Evolutionary conservation across 163 green algal genomes (phyloP).

Genomic region (Chlamydomonas reinhardtii): DNA sequence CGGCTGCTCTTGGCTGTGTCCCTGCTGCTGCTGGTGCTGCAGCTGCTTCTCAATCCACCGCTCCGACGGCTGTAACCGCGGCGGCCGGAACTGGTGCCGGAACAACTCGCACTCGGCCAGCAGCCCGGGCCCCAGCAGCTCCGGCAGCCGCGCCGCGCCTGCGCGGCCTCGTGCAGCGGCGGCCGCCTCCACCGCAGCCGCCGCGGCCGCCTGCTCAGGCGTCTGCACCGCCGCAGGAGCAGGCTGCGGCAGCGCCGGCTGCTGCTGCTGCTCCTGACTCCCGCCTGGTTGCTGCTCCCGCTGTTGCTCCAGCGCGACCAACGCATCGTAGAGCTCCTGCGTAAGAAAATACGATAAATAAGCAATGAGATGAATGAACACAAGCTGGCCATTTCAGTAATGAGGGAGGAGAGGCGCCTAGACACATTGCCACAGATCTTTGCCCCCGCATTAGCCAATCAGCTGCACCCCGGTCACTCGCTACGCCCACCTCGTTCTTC

Average conservation of each 20-base stretch:
- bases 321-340: conserved; percentile 31
- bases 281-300: no score
- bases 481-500: conserved; percentile 14
- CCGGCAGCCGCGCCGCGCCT: background rate
- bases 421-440: no score
- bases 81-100: conserved; percentile 28
- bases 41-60: background rate
- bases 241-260: no score
- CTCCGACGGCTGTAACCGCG: background rate
- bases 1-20: background rate
- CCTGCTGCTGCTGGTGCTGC: background rate
- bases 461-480: no score
- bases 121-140: conserved; percentile 3
- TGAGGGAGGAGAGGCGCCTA: no score
- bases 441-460: no score
- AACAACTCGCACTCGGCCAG: conserved; percentile 29
- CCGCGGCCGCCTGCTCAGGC: background rate
- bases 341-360: no score
- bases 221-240: no score
- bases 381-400: no score
- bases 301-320: background rate
- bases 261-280: no score
- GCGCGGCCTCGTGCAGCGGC: background rate
- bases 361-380: no score
- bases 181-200: background rate